Evolutionary conservation across 352 stramenopile genomes (phyloP), one percentile per base, ranked within the genome.

Genomic region (Poterioochromonas sp.): DNA sequence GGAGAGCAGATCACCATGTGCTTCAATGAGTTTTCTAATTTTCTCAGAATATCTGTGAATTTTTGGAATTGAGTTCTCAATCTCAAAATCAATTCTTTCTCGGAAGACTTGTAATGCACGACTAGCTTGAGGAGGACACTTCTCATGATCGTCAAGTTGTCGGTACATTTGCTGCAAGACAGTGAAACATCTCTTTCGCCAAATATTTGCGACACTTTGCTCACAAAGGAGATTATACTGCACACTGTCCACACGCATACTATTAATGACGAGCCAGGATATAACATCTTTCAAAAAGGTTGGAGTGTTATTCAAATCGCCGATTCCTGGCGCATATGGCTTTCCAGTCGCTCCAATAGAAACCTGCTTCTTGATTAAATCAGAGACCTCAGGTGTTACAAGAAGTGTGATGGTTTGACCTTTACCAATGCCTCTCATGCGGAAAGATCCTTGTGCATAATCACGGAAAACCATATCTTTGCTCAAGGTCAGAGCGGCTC

Each of bases 231-330:
- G 91, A n/a, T 97, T 90, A 58, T 97, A 95, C 82, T 99, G 96
- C 88, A 99, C 97, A 77, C 97, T 97, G 82, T 99, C 96, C 80
- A 96, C 98, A 39, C 94, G 94, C 93, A 99, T 99, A 80, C 94
- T 97, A 87, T 99, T 99, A 69, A 99, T 92, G 70, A 97, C 90
- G 40, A 99, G 88, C 96, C 96, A 99, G 1, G 96, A 94, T 81
- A 96, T 95, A 44, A 97, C 93, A 84, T 94, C 87, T 1, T 91
- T 82, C n/a, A 95, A 82, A 39, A 92, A 77, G 79, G 92, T 83
- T 29, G 5, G 8, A 20, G 39, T 11, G 0, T 58, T 22, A 34
- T 5, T 12, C 2, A 18, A 11, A 1, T 44, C 18, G 39, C 1
- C 12, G 32, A 43, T 43, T 34, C 32, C 70, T 11, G 2, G 41